Evolutionary conservation across 345 rosid species (phyloP).

Genomic region (Streptanthus diversifolius): DNA sequence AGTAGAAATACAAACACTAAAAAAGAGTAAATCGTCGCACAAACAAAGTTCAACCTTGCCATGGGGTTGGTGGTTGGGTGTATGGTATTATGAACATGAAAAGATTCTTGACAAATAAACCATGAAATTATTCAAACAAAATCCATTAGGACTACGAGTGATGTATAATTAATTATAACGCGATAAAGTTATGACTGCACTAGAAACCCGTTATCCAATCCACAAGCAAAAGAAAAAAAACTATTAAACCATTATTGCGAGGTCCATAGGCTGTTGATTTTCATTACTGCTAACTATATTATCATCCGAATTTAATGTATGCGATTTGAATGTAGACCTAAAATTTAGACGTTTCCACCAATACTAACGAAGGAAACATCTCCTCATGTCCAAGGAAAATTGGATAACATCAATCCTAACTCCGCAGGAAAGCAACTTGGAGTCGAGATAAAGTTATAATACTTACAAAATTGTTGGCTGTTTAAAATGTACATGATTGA

Average conservation of each 20-base stretch:
- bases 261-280: neutral
- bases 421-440: neutral
- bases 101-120: neutral
- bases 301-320: neutral
- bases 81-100: neutral
- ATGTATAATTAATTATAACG: too few species aligned
- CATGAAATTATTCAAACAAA: neutral
- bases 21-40: neutral
- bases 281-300: neutral
- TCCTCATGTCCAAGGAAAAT: too few species aligned
- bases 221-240: neutral
- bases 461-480: neutral
- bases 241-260: neutral
- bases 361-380: neutral
- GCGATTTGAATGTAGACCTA: neutral
- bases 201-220: neutral
- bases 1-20: neutral
- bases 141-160: neutral
- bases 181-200: neutral
- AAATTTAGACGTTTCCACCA: neutral
- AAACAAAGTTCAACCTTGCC: neutral
- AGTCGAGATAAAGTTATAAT: neutral
- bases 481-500: neutral
- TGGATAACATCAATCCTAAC: neutral
- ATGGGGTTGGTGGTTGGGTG: neutral